phyloP scores from a whole-genome alignment of 768 basidiomycete genomes.

The Strobilomyces echinocephalus region DNA sequence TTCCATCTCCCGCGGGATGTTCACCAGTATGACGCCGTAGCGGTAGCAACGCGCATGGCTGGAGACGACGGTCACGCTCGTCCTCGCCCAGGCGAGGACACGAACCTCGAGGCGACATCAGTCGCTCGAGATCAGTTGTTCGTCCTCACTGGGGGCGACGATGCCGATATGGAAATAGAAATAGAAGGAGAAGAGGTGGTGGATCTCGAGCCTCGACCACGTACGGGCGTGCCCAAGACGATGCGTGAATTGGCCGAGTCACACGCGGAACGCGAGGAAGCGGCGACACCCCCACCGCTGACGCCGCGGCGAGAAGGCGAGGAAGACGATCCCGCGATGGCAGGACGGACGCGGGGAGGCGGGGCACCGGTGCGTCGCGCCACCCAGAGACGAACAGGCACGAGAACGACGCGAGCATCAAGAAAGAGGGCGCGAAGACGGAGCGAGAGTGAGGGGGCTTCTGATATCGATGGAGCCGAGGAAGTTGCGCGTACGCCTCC shows the following conservation, averaged over 20 bases:
- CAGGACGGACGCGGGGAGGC: conserved; percentile 1
- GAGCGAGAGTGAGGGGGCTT: conserved; percentile 21
- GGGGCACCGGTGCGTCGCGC: conserved; percentile 9
- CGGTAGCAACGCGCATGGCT: not conserved
- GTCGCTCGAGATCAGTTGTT: conserved; percentile 5
- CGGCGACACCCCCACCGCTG: conserved; percentile 3
- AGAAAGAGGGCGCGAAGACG: conserved; percentile 26
- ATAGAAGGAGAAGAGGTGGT: conserved; percentile 17
- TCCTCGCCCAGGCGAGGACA: not conserved
- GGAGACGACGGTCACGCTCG: not conserved
- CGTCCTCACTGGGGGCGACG: conserved; percentile 8
- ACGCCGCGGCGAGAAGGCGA: conserved; percentile 5
- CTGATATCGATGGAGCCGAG: conserved; percentile 18
- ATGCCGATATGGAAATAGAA: conserved; percentile 1
- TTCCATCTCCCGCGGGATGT: conserved; percentile 63
- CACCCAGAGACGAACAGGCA: not conserved
- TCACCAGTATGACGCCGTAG: conserved; percentile 14
- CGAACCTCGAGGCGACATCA: not conserved
- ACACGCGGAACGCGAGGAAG: conserved; percentile 8
- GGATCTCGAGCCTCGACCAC: conserved; percentile 11
- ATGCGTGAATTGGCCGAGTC: conserved; percentile 61
- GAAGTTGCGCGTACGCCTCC: conserved; percentile 16
- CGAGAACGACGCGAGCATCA: conserved; percentile 14
- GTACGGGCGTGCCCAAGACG: conserved; percentile 43
- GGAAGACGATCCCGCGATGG: not conserved